Conservation (phyloP, 306 rosid genomes). For the Castanea crenata region DNA sequence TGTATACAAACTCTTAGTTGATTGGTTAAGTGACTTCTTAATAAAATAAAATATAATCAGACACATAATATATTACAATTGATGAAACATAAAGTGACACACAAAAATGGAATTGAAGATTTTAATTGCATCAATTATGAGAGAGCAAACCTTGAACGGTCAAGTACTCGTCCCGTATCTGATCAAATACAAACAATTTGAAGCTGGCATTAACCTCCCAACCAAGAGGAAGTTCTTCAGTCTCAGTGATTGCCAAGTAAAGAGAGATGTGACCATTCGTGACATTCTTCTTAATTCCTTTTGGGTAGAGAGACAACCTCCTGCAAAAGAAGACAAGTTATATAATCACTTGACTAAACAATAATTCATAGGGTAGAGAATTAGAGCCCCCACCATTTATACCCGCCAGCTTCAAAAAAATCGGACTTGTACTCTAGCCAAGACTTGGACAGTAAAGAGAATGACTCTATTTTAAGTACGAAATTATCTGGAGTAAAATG, state of each 20-base stretch:
- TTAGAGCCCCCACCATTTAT: neutral
- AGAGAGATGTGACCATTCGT: neutral
- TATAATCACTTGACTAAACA: neutral
- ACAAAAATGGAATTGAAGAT: rapidly evolving
- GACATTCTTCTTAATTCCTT: neutral
- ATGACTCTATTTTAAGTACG: neutral
- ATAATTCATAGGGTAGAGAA: too few species aligned
- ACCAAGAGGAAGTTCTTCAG: neutral
- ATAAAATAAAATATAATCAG: too few species aligned
- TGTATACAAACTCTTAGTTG: rapidly evolving
- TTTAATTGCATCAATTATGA: too few species aligned
- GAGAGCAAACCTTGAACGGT: neutral
- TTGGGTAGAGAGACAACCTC: neutral
- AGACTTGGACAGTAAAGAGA: neutral
- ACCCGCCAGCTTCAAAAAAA: neutral
- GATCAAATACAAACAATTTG: too few species aligned
- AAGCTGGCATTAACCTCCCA: constrained; percentile 3
- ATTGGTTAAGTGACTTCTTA: too few species aligned
- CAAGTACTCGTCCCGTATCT: too few species aligned
- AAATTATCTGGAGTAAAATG: neutral
- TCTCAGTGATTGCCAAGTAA: neutral
- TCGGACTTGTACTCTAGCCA: neutral
- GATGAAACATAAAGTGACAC: too few species aligned
- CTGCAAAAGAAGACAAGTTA: neutral
- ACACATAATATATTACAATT: rapidly evolving